Evolutionary conservation across 1,284 basidiomycete species (phyloP).

Genomic region (Volvariella surrecta): DNA sequence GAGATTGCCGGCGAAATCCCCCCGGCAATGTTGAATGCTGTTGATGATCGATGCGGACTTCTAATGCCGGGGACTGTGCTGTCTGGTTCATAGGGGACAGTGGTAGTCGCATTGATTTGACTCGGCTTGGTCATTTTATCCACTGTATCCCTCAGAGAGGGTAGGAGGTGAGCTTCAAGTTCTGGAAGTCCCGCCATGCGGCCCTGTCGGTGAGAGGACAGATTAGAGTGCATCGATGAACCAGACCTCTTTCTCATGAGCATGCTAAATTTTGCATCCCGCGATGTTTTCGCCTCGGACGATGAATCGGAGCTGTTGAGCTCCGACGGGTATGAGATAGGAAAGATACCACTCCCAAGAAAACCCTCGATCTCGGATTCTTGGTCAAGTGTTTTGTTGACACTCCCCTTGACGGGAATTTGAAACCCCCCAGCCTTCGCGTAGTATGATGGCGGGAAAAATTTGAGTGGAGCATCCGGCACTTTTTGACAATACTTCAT

Average conservation of each 20-base stretch:
- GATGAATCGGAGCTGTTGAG: constrained; percentile 1
- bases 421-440: constrained; percentile 45
- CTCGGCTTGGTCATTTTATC: constrained; percentile 53
- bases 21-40: too few relatives aligned
- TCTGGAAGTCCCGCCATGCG: constrained; percentile 43
- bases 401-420: constrained; percentile 6
- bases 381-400: constrained; percentile 3
- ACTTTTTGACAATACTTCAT: neutral
- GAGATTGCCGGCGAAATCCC: too few relatives aligned
- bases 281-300: constrained; percentile 2
- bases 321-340: neutral
- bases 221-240: constrained; percentile 11
- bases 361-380: neutral
- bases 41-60: too few relatives aligned
- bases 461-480: constrained; percentile 22
- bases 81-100: too few relatives aligned
- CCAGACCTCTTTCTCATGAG: constrained; percentile 9
- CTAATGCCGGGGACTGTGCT: too few relatives aligned
- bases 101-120: too few relatives aligned
- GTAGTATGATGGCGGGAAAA: constrained; percentile 56
- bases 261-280: constrained; percentile 7
- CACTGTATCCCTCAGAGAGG: constrained; percentile 61
- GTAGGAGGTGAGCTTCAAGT: constrained; percentile 54
- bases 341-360: constrained; percentile 1
- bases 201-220: constrained; percentile 27